Evolutionary conservation across 2,329 filamentous ascomycete genomes (phyloP), one percentile per base, ranked within the genome.

Genomic region (Colletotrichum gigasporum): DNA sequence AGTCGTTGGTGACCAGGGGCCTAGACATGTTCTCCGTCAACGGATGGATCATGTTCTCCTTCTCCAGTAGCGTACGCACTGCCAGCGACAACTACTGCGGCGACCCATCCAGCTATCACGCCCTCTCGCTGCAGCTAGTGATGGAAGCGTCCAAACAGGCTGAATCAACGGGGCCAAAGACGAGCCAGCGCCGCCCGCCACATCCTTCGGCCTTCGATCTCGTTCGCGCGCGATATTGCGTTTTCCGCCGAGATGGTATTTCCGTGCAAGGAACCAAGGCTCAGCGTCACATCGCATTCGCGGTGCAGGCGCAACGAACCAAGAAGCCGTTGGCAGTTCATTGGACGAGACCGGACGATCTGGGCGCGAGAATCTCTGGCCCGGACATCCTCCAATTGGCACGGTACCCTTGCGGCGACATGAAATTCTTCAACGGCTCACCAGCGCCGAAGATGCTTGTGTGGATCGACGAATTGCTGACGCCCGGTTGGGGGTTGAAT

Each of bases 391-490:
- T 41, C 20, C 26, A 60, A 24, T 22, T 53, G 32, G 34, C 10
- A 35, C 37, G 24, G 28, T 28, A 61, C 42, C 56, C 48, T 51
- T 63, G 59, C 30, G 48, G 35, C 50, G 42, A 55, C 55, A 64
- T 65, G 59, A 44, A 37, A 62, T 62, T 65, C 62, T 65, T 65
- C 62, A 65, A 65, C 62, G 62, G 62, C 62, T 62, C 8, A 18
- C 24, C 9, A 62, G 35, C 41, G 50, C 62, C 62, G 56, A 62
- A 55, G 48, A 62, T 61, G 62, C 48, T 51, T 55, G 35, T 44
- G 62, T 65, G 62, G 56, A 54, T 50, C 56, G 42, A 65, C 37
- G 56, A 57, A 62, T 65, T 54, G 48, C 50, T 62, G 48, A 50
- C 50, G 50, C 26, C 50, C 20, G 16, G 14, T 61, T 50, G 20